Base-by-base conservation (phyloP, 2,329 filamentous ascomycete species). In the Paracoccidioides brasiliensis region DNA sequence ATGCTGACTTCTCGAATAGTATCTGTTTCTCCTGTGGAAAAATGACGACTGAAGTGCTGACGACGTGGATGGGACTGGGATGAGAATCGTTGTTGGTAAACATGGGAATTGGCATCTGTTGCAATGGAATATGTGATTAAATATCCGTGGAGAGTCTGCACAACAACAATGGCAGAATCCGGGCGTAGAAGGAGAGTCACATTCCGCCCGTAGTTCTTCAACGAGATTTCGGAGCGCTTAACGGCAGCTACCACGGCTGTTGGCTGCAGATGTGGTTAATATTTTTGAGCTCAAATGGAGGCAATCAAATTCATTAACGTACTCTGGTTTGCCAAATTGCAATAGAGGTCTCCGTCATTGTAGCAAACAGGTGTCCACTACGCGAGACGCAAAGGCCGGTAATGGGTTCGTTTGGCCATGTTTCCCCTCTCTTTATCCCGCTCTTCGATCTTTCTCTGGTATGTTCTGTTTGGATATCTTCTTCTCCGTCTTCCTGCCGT, bases 241-340 rank as follows among this genome's bases (percentile, higher is more conserved):
- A 96, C 84, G 32, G 90, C 82, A 57, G 90, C 90, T 54, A 97
- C 80, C 35, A 96, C 82, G 30, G 90, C 90, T 54, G 89, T 90
- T 51, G 93, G 93, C 86, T 95, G 68, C 53, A 59, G 55, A 66
- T 61, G 57, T 60, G 22, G 61, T 67, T 58, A 67, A 61, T 61
- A 58, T 6, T 37, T 37, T 50, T 15, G 48, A 57, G n/a, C 45
- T 51, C 55, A 57, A 52, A 52, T 49, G 38, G 55, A 51, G 15
- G 45, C 5, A 45, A 22, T 50, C 37, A 53, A 51, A 49, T 22
- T 22, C 22, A 22, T 22, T 35, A 45, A 64, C 76, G 58, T 78
- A 90, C 89, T 80, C 91, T 91, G 55, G 88, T 91, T 74, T 98
- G 93, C 93, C 93, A 98, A 62, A 98, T 79, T n/a, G 87, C 89